Evolutionary conservation across 2,329 filamentous ascomycete genomes (phyloP), one percentile per base, ranked within the genome.

Genomic region (Lojkania enalia): DNA sequence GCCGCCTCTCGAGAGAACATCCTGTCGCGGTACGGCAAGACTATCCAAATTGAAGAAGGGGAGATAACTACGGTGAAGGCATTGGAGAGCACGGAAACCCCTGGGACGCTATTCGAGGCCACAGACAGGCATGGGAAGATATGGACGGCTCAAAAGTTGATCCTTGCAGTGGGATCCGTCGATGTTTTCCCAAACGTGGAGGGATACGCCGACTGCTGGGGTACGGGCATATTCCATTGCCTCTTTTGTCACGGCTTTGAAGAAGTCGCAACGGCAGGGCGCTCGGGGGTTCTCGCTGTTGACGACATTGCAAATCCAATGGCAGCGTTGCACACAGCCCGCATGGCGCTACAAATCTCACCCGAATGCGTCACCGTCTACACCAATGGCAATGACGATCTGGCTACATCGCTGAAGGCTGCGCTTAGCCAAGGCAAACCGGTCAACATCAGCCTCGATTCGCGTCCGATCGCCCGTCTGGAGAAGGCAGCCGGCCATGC

Each of bases 191-290:
- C 23, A 27, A n/a, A 27, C n/a, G n/a, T 27, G 7, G n/a, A 27
- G 23, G 23, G 23, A n/a, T 27, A 27, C n/a, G n/a, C 7, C 23
- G 23, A 27, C 7, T 27, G 23, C 23, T 27, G 23, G 23, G 23
- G 23, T 7, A n/a, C n/a, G n/a, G n/a, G n/a, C 27, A 56, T 51
- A 14, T 81, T 77, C 48, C 78, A 82, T 55, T 83, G 79, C 49
- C 69, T 82, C 3, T 82, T 80, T 60, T 83, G 78, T 58, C 71
- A 81, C 48, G 80, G 80, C 3, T 82, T 73, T 54, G 80, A 83
- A 46, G 80, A 83, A 46, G 75, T 80, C 20, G 67, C 74, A 11
- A 76, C 74, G 6, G 38, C 20, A 2, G 46, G 58, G 0, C 74
- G 74, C 0, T 33, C 42, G 6, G 51, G 51, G 30, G 25, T 51